Evolutionary conservation across 805 yeast genomes (phyloP).

Genomic region (Lipomyces yamanashiensis): DNA sequence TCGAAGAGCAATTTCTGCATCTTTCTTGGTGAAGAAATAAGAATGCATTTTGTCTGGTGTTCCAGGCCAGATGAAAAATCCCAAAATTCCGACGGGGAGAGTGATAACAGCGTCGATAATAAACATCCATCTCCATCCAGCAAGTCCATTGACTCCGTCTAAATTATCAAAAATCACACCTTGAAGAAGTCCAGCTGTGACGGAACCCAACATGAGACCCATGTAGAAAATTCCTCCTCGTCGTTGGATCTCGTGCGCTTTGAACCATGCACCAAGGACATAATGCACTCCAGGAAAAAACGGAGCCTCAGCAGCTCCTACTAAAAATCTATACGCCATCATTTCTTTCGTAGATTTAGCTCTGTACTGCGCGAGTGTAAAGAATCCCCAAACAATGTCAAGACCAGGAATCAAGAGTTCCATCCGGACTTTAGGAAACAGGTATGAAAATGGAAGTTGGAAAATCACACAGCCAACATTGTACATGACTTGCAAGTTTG

Average conservation of each 20-base stretch:
- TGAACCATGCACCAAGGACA: conserved; percentile 62
- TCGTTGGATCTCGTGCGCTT: conserved; percentile 60
- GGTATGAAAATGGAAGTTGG: conserved; percentile 65
- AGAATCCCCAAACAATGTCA: conserved; percentile 71
- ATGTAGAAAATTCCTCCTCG: conserved; percentile 66
- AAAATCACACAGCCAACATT: conserved; percentile 63
- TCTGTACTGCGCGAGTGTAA: conserved; percentile 61
- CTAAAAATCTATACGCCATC: conserved; percentile 65
- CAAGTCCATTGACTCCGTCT: conserved; percentile 57
- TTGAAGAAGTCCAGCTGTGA: conserved; percentile 67
- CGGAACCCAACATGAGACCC: conserved; percentile 65
- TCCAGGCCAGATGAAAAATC: conserved; percentile 64
- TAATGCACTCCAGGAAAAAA: conserved; percentile 55
- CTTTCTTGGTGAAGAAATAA: conserved; percentile 59
- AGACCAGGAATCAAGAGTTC: conserved; percentile 57
- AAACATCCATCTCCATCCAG: conserved; percentile 77
- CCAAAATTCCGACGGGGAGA: conserved; percentile 60
- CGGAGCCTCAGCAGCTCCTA: conserved; percentile 74
- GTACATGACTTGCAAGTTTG: conserved; percentile 62
- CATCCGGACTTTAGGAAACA: conserved; percentile 61
- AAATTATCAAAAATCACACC: conserved; percentile 56
- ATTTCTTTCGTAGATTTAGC: conserved; percentile 57
- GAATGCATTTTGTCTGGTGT: conserved; percentile 64
- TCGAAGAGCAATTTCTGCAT: conserved; percentile 56
- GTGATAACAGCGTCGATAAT: conserved; percentile 68